These are phyloP conservation scores for Phaffia australis DNA, from an alignment of 768 basidiomycete species.

Conservation along the genomic window DNA sequence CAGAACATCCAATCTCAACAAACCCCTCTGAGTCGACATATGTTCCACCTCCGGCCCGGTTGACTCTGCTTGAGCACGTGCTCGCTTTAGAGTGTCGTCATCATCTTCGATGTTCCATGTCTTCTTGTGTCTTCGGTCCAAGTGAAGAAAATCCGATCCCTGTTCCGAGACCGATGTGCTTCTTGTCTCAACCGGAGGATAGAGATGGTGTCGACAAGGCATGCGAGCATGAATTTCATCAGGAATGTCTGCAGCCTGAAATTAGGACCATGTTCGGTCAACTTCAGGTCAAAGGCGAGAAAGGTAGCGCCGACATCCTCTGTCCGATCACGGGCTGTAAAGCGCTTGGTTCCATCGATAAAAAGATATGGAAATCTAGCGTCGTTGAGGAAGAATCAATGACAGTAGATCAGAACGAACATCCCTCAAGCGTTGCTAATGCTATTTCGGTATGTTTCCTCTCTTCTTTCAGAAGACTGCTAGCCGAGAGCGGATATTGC, in stretches of 20 bases:
- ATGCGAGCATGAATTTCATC: slow-evolving; percentile 18
- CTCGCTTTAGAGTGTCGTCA: slow-evolving; percentile 14
- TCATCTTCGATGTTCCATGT: slow-evolving; percentile 20
- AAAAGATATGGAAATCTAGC: slow-evolving; percentile 11
- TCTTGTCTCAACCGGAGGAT: not conserved
- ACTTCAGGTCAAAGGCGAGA: not conserved
- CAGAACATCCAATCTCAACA: not conserved
- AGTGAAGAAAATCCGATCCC: not conserved
- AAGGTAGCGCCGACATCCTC: not conserved
- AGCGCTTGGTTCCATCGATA: slow-evolving; percentile 12
- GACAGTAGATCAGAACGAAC: not conserved
- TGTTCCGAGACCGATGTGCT: slow-evolving; percentile 7
- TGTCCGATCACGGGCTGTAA: slow-evolving; percentile 18
- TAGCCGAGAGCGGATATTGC: not conserved
- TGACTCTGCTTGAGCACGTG: slow-evolving; percentile 22
- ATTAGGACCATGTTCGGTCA: not conserved
- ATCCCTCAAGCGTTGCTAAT: not conserved
- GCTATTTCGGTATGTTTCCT: not conserved
- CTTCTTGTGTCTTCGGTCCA: slow-evolving; percentile 12
- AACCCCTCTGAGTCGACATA: not conserved
- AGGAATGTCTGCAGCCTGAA: not conserved
- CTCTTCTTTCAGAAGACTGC: not conserved
- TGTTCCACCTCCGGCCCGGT: slow-evolving; percentile 8
- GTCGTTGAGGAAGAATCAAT: slow-evolving; percentile 3
- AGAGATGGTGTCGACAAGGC: slow-evolving; percentile 1